Percentiles rank a stretch among this genome's conserved stretches.
phyloP scores from a whole-genome alignment of 2,329 filamentous ascomycete species.

The Aspergillus sp. region DNA sequence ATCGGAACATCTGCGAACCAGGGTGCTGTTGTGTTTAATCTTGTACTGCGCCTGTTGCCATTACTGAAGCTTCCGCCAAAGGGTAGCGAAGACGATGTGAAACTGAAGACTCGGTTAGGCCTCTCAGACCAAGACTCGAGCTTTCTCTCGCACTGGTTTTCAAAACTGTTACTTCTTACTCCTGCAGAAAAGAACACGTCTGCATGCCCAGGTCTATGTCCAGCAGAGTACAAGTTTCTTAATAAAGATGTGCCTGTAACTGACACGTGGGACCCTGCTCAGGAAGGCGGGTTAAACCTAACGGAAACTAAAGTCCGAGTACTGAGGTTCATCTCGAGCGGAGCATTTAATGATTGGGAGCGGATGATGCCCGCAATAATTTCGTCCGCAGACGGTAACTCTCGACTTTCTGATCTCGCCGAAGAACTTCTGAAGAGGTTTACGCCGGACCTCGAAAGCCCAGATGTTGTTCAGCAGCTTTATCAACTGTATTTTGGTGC shows the following conservation, averaged over 20 bases:
- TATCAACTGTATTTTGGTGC: constrained; percentile 73
- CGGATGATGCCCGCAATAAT: constrained; percentile 81
- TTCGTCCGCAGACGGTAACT: constrained; percentile 79
- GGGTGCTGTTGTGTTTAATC: constrained; percentile 72
- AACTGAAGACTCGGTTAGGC: constrained; percentile 65
- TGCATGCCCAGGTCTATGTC: constrained; percentile 61
- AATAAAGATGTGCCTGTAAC: constrained; percentile 55
- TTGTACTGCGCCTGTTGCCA: constrained; percentile 74
- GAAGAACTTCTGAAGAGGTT: constrained; percentile 86
- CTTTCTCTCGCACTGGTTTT: constrained; percentile 73
- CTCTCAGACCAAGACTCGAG: constrained; percentile 69
- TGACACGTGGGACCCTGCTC: constrained; percentile 62
- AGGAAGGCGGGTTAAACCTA: constrained; percentile 63
- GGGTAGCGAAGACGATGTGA: constrained; percentile 74
- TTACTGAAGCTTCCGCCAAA: constrained; percentile 67
- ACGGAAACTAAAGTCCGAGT: constrained; percentile 69
- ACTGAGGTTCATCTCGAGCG: constrained; percentile 74
- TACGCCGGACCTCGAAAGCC: constrained; percentile 66
- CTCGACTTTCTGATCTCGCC: constrained; percentile 76
- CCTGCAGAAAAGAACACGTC: constrained; percentile 44
- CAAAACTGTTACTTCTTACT: constrained; percentile 71
- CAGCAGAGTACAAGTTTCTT: constrained; percentile 67
- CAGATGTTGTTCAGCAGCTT: constrained; percentile 61
- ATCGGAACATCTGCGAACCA: constrained; percentile 55
- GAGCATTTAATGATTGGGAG: constrained; percentile 79